Conservation (phyloP, 1,284 basidiomycete genomes). For the Puccinia horiana region DNA sequence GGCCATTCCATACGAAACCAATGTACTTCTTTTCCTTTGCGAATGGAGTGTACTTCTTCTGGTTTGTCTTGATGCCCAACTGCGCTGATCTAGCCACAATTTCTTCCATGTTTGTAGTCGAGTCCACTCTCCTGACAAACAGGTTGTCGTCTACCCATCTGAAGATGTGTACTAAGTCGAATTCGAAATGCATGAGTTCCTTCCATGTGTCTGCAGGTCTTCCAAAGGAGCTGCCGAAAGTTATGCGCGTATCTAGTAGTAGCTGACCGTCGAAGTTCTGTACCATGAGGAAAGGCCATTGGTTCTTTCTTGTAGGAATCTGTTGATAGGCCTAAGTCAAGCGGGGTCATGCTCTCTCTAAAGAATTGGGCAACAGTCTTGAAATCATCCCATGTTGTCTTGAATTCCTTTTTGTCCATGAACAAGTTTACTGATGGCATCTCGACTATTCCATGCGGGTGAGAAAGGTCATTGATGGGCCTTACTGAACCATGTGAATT, state of each 20-base stretch:
- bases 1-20: no score
- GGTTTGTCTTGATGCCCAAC: neutral
- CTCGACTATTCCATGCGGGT: neutral
- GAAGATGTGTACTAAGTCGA: neutral
- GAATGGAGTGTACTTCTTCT: no score
- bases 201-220: conserved; percentile 9
- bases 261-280: neutral
- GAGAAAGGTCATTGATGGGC: conserved; percentile 9
- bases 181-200: neutral
- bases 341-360: fast-evolving
- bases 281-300: neutral
- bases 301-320: neutral
- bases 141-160: neutral
- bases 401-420: neutral
- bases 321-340: neutral
- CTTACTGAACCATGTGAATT: neutral
- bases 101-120: neutral
- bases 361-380: neutral
- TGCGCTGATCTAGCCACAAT: neutral
- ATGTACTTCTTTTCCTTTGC: no score
- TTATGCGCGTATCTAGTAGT: no score
- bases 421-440: neutral
- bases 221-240: neutral
- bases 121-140: neutral
- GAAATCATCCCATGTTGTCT: conserved; percentile 21